These are phyloP conservation scores for Antarctomyces pellizariae DNA, from an alignment of 495 filamentous ascomycete species.

Conservation along the genomic window DNA sequence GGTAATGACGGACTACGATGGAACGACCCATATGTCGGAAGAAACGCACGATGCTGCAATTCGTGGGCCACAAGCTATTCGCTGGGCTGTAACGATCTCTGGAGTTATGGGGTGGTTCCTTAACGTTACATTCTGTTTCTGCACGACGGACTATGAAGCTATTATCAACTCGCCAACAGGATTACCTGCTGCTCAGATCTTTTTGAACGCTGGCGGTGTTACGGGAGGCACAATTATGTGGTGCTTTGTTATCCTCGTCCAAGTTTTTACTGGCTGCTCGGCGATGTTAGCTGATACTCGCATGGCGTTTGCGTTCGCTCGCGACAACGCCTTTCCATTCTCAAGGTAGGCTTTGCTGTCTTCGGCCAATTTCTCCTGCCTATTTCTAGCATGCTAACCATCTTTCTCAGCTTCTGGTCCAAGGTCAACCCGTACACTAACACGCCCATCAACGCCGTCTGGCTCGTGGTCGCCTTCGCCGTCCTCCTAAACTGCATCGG, in stretches of 20 bases:
- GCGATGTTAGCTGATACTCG: constrained; percentile 48
- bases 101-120: constrained; percentile 40
- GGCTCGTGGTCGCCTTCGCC: constrained; percentile 45
- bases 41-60: constrained; percentile 50
- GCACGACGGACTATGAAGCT: constrained; percentile 35
- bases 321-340: constrained; percentile 46
- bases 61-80: constrained; percentile 39
- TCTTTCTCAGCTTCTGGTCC: constrained; percentile 23
- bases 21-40: constrained; percentile 55
- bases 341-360: constrained; percentile 23
- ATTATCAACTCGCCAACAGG: constrained; percentile 39
- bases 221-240: constrained; percentile 41
- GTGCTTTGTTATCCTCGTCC: constrained; percentile 44
- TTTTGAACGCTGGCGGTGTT: constrained; percentile 40
- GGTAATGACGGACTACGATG: constrained; percentile 61
- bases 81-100: constrained; percentile 38
- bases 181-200: constrained; percentile 46
- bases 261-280: constrained; percentile 48
- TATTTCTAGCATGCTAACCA: not conserved
- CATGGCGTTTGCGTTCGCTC: constrained; percentile 51
- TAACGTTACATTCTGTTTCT: constrained; percentile 46
- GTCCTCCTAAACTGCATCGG: constrained; percentile 37
- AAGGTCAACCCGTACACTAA: constrained; percentile 32
- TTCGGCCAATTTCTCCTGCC: not conserved
- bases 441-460: constrained; percentile 45